Conservation (phyloP, 495 filamentous ascomycete genomes). For the Penicillium robsamsonii region DNA sequence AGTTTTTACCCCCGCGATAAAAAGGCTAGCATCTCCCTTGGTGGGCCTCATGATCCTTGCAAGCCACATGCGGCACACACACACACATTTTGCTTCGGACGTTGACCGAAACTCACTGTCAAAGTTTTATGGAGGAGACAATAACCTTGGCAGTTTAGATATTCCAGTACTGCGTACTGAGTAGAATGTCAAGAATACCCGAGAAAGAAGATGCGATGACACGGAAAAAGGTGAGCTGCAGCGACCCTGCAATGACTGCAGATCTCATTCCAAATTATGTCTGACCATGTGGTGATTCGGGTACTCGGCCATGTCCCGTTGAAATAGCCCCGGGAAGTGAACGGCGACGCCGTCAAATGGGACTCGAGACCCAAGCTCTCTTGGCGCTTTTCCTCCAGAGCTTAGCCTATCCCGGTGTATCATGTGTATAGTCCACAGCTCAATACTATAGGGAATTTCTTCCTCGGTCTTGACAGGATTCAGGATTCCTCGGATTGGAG, state of each 20-base stretch:
- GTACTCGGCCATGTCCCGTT: not conserved
- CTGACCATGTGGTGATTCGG: not conserved
- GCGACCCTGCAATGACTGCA: not conserved
- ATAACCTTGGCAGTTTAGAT: not conserved
- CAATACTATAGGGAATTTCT: not conserved
- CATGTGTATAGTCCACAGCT: constrained; percentile 14
- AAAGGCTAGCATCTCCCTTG: not conserved
- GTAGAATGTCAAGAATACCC: not conserved
- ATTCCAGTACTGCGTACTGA: not conserved
- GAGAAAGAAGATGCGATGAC: not conserved
- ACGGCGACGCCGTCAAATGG: constrained; percentile 22
- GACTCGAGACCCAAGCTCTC: constrained; percentile 26
- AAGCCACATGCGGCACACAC: not conserved
- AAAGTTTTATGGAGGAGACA: not conserved
- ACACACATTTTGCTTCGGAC: not conserved
- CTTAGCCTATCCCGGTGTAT: constrained; percentile 17
- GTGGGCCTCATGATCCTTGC: not conserved
- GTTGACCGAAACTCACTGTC: constrained; percentile 4
- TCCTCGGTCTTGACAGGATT: not conserved
- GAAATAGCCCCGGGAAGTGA: not conserved
- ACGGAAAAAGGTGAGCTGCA: not conserved
- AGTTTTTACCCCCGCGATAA: constrained; percentile 5
- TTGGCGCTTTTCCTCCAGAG: constrained; percentile 21
- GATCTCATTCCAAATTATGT: not conserved
- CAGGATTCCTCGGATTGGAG: not conserved